Base-by-base conservation (phyloP, 2,329 filamentous ascomycete species). In the Aureobasidium sp. region DNA sequence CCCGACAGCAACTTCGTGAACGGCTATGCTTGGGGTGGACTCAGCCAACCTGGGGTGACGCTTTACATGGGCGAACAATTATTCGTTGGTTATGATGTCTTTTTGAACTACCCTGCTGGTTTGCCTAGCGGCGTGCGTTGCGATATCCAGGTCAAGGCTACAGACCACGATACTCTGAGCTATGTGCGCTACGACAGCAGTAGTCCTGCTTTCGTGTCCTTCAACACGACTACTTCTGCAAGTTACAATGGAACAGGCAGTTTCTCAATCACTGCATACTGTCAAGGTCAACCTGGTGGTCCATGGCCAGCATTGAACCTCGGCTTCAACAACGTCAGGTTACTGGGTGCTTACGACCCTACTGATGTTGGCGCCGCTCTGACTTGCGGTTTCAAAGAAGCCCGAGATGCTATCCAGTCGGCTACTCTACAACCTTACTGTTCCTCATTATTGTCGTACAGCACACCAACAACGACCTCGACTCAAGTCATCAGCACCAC, bases 1-100 rank as follows among this genome's bases (percentile, higher is more conserved):
- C 53, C 59, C 16, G 49, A 57, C 41, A 57, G 13, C 3, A 55
- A 61, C 16, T 61, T 61, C n/a, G 39, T 55, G 32, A 61, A 61
- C 13, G 59, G 41, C 10, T 55, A 61, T 36, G 59, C 59, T 16
- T 61, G 50, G 50, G 34, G 32, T 2, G 36, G 47, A 5, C 29
- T 61, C 16, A 45, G 50, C 25, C 59, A 61, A 32, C 59, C 59
- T 16, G 30, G 39, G 0, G 30, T 61, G 8, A 61, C 59, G 8
- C 30, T 54, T 4, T 61, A 53, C 29, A 61, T 61, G 49, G 59
- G 59, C 5, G 50, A 61, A 45, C 29, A 55, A 30, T 25, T 55
- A 3, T 41, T 61, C 3, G 10, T 61, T 5, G 50, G 53, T 11
- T 57, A 61, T 9, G 59, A 61, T 16, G 14, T 55, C 4, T 29